Conservation (phyloP, 805 yeast genomes). For the Candida incommunis region DNA sequence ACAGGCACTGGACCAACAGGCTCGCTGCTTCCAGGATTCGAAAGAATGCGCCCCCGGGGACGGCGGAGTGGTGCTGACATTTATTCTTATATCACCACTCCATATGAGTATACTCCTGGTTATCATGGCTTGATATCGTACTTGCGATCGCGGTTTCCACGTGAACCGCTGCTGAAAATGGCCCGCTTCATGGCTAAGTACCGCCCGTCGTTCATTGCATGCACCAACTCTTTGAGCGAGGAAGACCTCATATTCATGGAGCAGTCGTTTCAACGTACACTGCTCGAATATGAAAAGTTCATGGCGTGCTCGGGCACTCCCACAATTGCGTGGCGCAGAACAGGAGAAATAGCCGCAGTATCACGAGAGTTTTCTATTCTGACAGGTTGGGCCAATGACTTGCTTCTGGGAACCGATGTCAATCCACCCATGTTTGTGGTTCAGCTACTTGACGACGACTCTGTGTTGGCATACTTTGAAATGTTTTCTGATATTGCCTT, state of each 20-base stretch:
- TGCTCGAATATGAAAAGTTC: constrained; percentile 77
- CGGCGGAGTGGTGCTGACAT: not conserved
- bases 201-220: constrained; percentile 85
- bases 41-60: not conserved
- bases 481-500: constrained; percentile 74
- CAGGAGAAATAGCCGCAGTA: constrained; percentile 89
- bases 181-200: constrained; percentile 82
- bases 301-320: constrained; percentile 84
- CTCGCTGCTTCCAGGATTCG: not conserved
- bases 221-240: constrained; percentile 75
- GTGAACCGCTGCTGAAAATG: constrained; percentile 59
- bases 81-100: constrained; percentile 19
- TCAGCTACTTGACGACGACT: constrained; percentile 75
- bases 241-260: constrained; percentile 92
- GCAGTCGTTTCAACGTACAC: constrained; percentile 86
- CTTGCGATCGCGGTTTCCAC: constrained; percentile 54
- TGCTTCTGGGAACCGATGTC: constrained; percentile 56
- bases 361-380: constrained; percentile 86
- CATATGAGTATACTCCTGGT: constrained; percentile 84
- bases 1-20: not conserved
- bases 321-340: constrained; percentile 87
- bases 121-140: constrained; percentile 71
- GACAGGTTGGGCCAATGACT: constrained; percentile 78
- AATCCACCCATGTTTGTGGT: constrained; percentile 27
- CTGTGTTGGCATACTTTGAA: constrained; percentile 79